Conservation (phyloP, 495 filamentous ascomycete species). For the Daldinia concentrica region DNA sequence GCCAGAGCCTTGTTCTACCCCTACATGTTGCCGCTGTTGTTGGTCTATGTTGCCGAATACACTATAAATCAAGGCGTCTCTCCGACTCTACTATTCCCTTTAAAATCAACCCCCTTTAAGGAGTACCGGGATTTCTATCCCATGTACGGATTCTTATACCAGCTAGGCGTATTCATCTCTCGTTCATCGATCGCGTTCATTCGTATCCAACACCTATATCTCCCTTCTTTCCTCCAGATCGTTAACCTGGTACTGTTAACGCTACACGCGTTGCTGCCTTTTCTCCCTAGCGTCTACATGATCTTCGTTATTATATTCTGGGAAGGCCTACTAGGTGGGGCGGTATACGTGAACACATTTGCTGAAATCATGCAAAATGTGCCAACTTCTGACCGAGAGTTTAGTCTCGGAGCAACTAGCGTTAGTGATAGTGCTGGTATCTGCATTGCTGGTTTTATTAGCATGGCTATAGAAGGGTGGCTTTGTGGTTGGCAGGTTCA, state of each 20-base stretch:
- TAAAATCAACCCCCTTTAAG: conserved; percentile 75
- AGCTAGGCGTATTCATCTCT: conserved; percentile 92
- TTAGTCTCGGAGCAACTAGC: conserved; percentile 86
- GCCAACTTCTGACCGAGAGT: conserved; percentile 80
- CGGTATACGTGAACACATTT: conserved; percentile 96
- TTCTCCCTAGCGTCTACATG: conserved; percentile 83
- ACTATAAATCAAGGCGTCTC: conserved; percentile 94
- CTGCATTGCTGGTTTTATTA: conserved; percentile 84
- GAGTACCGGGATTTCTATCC: conserved; percentile 90
- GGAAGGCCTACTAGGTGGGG: conserved; percentile 90
- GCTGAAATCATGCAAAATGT: conserved; percentile 85
- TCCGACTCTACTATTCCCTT: conserved; percentile 87
- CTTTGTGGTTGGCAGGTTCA: conserved; percentile 84
- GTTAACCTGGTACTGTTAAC: conserved; percentile 78
- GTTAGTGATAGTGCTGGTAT: conserved; percentile 94
- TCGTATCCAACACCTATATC: conserved; percentile 80
- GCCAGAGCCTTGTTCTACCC: conserved; percentile 59
- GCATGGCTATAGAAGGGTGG: conserved; percentile 83
- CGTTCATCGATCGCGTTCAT: conserved; percentile 89
- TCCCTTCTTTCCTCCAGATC: conserved; percentile 84
- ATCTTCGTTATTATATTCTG: conserved; percentile 89
- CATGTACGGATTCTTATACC: conserved; percentile 89
- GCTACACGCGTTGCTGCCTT: conserved; percentile 77
- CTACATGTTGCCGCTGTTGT: conserved; percentile 85
- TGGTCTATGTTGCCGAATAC: conserved; percentile 96